These are phyloP conservation scores for Fusarium secorum DNA, from an alignment of 2,329 filamentous ascomycete species.

Conservation along the genomic window DNA sequence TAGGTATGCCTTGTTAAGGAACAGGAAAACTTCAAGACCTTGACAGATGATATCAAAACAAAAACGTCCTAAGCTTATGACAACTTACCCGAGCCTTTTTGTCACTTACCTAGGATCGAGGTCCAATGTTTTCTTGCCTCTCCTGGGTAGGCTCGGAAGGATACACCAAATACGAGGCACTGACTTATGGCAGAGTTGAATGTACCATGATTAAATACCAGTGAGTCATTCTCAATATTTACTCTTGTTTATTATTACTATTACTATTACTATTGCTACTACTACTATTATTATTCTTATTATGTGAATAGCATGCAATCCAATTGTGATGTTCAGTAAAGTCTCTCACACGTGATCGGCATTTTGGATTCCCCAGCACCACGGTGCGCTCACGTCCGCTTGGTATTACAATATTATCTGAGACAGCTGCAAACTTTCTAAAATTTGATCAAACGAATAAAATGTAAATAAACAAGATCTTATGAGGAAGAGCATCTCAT, in stretches of 20 bases:
- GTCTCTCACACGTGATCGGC: background rate
- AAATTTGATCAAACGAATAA: background rate
- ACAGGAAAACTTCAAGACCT: background rate
- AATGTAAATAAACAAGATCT: background rate
- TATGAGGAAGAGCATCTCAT: background rate
- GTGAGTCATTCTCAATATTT: background rate
- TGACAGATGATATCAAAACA: background rate
- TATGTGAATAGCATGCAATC: background rate
- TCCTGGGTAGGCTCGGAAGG: conserved; percentile 1
- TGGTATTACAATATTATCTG: background rate
- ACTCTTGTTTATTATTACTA: background rate
- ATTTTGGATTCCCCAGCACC: background rate
- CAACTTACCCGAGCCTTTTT: background rate
- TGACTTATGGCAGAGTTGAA: background rate
- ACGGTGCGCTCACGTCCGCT: background rate
- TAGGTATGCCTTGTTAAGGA: background rate
- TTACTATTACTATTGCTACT: background rate
- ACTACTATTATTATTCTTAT: background rate
- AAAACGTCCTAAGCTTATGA: background rate
- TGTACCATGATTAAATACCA: background rate
- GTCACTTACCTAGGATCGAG: background rate
- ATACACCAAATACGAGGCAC: background rate
- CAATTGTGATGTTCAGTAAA: background rate
- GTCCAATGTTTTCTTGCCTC: background rate
- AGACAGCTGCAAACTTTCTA: background rate